A percentile compares a stretch with the other conserved stretches of the same genome.
phyloP scores from a whole-genome alignment of 2,329 filamentous ascomycete species.

The Pezizomycotina sp. region DNA sequence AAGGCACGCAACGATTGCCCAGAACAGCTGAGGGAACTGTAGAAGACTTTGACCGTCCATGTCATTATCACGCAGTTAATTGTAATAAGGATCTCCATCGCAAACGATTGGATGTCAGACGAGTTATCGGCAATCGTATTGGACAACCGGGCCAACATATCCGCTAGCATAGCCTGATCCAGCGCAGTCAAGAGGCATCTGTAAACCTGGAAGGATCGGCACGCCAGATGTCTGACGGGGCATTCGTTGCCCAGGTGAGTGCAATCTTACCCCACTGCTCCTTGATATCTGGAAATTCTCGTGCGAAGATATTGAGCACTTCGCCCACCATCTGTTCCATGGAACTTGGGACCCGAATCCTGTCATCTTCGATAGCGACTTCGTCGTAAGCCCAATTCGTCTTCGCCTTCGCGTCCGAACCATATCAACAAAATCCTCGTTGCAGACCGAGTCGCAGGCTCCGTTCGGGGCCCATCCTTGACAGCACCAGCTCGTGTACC shows the following conservation, averaged over 20 bases:
- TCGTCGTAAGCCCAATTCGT: slow-evolving; percentile 94
- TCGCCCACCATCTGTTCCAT: slow-evolving; percentile 75
- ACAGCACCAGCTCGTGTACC: slow-evolving; percentile 86
- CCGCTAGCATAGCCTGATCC: slow-evolving; percentile 84
- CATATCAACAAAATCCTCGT: slow-evolving; percentile 62
- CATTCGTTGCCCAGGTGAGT: slow-evolving; percentile 94
- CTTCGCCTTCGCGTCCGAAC: slow-evolving; percentile 63
- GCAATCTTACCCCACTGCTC: slow-evolving; percentile 84
- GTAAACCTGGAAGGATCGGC: slow-evolving; percentile 94
- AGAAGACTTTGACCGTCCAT: slow-evolving; percentile 63
- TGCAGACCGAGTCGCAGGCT: slow-evolving; percentile 40
- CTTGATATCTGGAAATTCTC: slow-evolving; percentile 70
- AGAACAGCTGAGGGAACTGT: slow-evolving; percentile 89
- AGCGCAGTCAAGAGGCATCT: slow-evolving; percentile 79
- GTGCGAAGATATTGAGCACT: slow-evolving; percentile 69
- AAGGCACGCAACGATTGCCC: slow-evolving; percentile 90
- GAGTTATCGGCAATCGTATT: slow-evolving; percentile 92
- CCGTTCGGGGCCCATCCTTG: slow-evolving; percentile 54
- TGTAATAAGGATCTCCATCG: slow-evolving; percentile 93
- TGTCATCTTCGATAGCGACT: slow-evolving; percentile 56
- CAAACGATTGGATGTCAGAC: slow-evolving; percentile 79
- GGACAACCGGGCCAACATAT: slow-evolving; percentile 87
- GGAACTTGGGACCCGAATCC: slow-evolving; percentile 64
- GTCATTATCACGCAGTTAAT: slow-evolving; percentile 77
- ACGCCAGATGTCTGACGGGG: slow-evolving; percentile 83